A percentile compares a stretch with the other conserved stretches of the same genome.
Conservation (phyloP, 1,139 yeast genomes). For the Sugiyamaella pinicola region DNA sequence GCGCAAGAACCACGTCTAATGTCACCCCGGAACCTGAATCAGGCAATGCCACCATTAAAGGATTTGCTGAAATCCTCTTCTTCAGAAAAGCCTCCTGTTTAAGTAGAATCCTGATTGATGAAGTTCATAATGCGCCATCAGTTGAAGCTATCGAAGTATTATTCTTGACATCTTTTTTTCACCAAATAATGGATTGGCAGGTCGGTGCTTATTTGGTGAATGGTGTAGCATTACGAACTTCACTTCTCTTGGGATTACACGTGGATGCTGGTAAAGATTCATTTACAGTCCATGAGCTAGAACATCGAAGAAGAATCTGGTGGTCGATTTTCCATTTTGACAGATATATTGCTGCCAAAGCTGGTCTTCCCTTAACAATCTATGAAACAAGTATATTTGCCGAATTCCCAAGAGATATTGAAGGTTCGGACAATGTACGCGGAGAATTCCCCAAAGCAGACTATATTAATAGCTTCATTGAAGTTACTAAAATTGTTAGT, state of each 20-base stretch:
- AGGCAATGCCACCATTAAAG: conserved; percentile 3
- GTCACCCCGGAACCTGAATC: neutral
- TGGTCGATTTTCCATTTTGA: conserved; percentile 93
- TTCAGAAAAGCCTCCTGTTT: conserved; percentile 31
- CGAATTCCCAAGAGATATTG: conserved; percentile 64
- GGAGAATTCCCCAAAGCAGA: conserved; percentile 82
- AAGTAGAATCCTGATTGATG: conserved; percentile 29
- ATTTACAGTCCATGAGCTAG: conserved; percentile 41
- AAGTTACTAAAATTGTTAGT: conserved; percentile 79
- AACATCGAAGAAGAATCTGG: conserved; percentile 82
- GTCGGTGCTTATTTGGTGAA: conserved; percentile 79
- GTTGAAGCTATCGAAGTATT: conserved; percentile 69
- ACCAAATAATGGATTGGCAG: conserved; percentile 85
- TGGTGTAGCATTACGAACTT: conserved; percentile 75
- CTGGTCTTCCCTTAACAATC: conserved; percentile 77
- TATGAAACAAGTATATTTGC: conserved; percentile 80
- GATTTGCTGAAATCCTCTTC: conserved; percentile 23
- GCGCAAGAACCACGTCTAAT: conserved; percentile 2
- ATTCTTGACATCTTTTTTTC: conserved; percentile 73
- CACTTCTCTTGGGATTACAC: conserved; percentile 78
- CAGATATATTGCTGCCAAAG: conserved; percentile 80
- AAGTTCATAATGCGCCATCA: conserved; percentile 29
- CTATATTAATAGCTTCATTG: conserved; percentile 75
- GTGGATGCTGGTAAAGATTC: conserved; percentile 30
- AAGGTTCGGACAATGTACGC: conserved; percentile 39